Evolutionary conservation across 768 basidiomycete species (phyloP).

Genomic region (Ephemerocybe angulata): DNA sequence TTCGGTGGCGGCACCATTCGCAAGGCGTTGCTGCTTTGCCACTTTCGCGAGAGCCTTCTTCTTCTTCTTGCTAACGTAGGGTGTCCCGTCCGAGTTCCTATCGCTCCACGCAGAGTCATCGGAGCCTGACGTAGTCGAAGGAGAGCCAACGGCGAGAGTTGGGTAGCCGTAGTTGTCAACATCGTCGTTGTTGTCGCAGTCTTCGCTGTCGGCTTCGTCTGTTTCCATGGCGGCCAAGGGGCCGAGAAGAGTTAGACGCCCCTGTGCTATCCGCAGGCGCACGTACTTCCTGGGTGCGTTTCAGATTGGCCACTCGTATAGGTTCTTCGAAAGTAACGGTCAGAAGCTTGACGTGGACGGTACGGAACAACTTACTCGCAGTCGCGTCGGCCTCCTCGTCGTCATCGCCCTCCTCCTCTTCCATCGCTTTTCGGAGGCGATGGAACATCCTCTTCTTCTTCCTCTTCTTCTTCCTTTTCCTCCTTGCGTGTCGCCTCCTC

Average conservation of each 20-base stretch:
- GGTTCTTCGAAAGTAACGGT: background rate
- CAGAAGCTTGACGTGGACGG: background rate
- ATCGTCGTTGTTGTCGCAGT: too few species aligned
- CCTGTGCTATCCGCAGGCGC: constrained; percentile 11
- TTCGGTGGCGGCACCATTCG: too few species aligned
- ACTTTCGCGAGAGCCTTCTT: too few species aligned
- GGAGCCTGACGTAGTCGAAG: too few species aligned
- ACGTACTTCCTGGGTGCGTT: constrained; percentile 19
- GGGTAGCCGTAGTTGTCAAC: too few species aligned
- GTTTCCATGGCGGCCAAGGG: constrained; percentile 10
- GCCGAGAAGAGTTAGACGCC: constrained; percentile 7
- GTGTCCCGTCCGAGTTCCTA: too few species aligned
- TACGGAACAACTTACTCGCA: constrained; percentile 1
- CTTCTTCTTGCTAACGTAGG: too few species aligned
- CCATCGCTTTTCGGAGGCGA: constrained; percentile 52
- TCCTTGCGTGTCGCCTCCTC: constrained; percentile 63
- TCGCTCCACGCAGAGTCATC: too few species aligned
- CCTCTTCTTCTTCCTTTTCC: constrained; percentile 47
- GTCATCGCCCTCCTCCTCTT: constrained; percentile 51
- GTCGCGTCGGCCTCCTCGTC: constrained; percentile 24
- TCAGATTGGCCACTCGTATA: constrained; percentile 2
- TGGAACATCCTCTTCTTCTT: constrained; percentile 39
- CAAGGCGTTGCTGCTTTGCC: too few species aligned
- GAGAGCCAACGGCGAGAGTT: too few species aligned
- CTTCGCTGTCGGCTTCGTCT: constrained; percentile 16